A percentile compares a stretch with the other conserved stretches of the same genome.
phyloP scores from a whole-genome alignment of 306 rosid species.

The Castanospermum australe region DNA sequence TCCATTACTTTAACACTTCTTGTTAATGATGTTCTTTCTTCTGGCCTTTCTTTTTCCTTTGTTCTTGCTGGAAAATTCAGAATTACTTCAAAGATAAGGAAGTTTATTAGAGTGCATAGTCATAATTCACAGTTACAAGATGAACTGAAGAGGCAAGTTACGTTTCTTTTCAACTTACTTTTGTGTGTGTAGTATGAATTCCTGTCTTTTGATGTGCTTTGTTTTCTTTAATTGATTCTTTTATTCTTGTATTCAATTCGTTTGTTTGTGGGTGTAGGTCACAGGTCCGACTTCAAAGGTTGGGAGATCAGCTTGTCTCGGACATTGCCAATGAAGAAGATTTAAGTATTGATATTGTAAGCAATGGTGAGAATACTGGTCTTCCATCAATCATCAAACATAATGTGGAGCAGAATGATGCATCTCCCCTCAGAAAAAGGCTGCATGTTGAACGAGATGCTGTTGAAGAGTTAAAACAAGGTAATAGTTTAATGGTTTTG shows the following conservation, averaged over 20 bases:
- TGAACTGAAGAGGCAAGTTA: constrained; percentile 68
- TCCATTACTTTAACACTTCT: constrained; percentile 13
- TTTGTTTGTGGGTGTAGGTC: constrained; percentile 55
- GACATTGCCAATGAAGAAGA: constrained; percentile 83
- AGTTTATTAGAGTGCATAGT: constrained; percentile 68
- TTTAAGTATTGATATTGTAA: constrained; percentile 67
- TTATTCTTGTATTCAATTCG: constrained; percentile 16
- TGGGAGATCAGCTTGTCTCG: constrained; percentile 78
- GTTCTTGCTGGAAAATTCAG: constrained; percentile 49
- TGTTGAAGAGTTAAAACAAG: constrained; percentile 53
- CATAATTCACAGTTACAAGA: constrained; percentile 67
- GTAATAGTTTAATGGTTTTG: constrained; percentile 32
- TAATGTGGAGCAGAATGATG: constrained; percentile 48
- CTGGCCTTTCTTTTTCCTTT: constrained; percentile 15
- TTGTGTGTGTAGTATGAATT: neutral
- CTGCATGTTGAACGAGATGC: constrained; percentile 41
- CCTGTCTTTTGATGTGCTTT: constrained; percentile 1
- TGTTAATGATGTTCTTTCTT: constrained; percentile 20
- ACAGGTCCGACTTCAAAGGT: constrained; percentile 67
- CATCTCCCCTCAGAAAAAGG: constrained; percentile 59
- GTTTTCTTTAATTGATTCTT: constrained; percentile 14
- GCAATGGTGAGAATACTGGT: constrained; percentile 72
- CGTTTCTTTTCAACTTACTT: neutral
- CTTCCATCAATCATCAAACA: constrained; percentile 41
- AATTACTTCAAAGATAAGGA: constrained; percentile 70